A percentile compares a stretch with the other conserved stretches of the same genome.
Conservation (phyloP, 2,329 filamentous ascomycete species). For the Fusarium musae region DNA sequence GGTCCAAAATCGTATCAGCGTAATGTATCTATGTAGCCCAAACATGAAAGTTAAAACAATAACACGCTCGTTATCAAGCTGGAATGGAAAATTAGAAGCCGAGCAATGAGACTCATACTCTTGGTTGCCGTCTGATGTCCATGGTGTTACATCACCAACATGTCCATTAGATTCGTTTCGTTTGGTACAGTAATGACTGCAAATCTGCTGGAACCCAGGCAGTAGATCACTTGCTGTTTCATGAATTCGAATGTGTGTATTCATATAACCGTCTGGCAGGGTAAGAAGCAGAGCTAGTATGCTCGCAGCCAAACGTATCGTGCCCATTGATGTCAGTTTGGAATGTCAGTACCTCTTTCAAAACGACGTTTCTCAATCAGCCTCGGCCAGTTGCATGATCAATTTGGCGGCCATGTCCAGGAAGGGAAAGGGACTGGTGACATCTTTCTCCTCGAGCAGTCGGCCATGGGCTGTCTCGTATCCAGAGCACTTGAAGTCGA, state of each 20-base stretch:
- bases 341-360: neutral
- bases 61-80: slow-evolving; percentile 2
- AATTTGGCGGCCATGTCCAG: slow-evolving; percentile 91
- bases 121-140: neutral
- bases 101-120: neutral
- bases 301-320: neutral
- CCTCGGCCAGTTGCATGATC: slow-evolving; percentile 92
- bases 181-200: neutral
- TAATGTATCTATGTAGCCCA: slow-evolving; percentile 4
- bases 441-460: slow-evolving; percentile 88
- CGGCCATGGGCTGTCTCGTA: slow-evolving; percentile 85
- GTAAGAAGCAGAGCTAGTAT: neutral
- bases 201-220: neutral
- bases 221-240: neutral
- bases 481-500: slow-evolving; percentile 98
- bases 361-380: slow-evolving; percentile 60
- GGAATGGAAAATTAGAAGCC: neutral
- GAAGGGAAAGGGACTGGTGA: slow-evolving; percentile 95
- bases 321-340: neutral
- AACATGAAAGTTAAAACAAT: neutral
- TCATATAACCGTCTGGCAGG: neutral
- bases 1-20: slow-evolving; percentile 2
- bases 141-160: neutral
- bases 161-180: neutral
- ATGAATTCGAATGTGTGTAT: neutral